phyloP scores from a whole-genome alignment of 1,139 yeast species.

The Taphrina deformans region DNA sequence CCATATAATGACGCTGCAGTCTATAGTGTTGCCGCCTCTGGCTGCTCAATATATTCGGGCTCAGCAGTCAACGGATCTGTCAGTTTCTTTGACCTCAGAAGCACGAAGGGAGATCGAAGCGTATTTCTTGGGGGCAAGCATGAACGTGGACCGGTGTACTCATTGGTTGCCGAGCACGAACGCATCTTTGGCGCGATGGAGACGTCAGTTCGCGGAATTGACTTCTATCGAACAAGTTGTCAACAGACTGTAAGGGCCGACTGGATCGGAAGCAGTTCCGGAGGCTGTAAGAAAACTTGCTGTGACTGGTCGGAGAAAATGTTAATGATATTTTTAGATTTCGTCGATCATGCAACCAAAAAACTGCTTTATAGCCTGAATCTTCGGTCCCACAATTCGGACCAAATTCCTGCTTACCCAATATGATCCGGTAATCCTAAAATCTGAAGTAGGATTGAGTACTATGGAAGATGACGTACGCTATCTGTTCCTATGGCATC shows the following conservation, averaged over 20 bases:
- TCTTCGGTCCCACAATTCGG: neutral
- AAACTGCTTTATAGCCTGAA: constrained; percentile 5
- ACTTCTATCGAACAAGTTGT: constrained; percentile 8
- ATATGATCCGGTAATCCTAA: neutral
- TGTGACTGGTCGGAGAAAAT: neutral
- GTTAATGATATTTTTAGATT: constrained; percentile 1
- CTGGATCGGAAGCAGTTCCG: constrained; percentile 4
- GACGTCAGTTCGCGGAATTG: constrained; percentile 10
- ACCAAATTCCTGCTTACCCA: neutral
- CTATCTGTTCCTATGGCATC: no score
- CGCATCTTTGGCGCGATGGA: constrained; percentile 24
- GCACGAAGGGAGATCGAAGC: neutral
- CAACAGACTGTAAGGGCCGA: neutral
- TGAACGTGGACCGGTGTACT: constrained; percentile 22
- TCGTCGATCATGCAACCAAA: constrained; percentile 6
- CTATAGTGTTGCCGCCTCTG: neutral
- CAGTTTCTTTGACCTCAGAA: neutral
- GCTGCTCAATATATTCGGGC: neutral
- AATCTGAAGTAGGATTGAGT: no score
- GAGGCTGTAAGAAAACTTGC: neutral
- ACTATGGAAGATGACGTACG: no score
- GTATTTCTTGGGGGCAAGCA: constrained; percentile 3
- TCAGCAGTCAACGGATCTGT: constrained; percentile 4
- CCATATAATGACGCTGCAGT: constrained; percentile 3
- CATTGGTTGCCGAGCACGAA: constrained; percentile 24